phyloP scores from a whole-genome alignment of 768 basidiomycete species.

The Auricularia heimuer region DNA sequence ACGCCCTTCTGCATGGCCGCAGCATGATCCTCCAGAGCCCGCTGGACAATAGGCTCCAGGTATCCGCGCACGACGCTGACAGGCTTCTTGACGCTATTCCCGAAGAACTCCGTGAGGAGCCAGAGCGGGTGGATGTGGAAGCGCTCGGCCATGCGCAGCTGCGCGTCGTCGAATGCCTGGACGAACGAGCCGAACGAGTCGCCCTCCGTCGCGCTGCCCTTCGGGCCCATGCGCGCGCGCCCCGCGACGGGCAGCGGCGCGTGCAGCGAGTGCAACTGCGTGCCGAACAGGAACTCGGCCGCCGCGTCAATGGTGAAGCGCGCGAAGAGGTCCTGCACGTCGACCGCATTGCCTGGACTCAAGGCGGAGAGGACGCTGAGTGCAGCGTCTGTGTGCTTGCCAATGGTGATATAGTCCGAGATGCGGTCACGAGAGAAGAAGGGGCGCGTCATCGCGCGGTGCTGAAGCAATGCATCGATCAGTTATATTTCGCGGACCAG shows the following conservation, averaged over 20 bases:
- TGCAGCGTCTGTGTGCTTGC: constrained; percentile 32
- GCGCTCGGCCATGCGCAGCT: constrained; percentile 26
- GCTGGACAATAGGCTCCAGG: constrained; percentile 54
- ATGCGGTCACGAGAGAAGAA: constrained; percentile 69
- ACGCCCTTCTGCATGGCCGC: constrained; percentile 26
- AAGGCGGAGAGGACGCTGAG: constrained; percentile 38
- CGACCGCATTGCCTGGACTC: constrained; percentile 33
- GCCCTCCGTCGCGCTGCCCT: constrained; percentile 44
- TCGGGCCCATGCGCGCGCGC: constrained; percentile 36
- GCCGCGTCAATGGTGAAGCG: constrained; percentile 65
- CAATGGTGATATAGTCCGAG: constrained; percentile 60
- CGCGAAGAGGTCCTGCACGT: constrained; percentile 58
- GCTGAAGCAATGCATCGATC: constrained; percentile 29
- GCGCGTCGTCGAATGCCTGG: constrained; percentile 33
- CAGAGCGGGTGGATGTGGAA: constrained; percentile 30
- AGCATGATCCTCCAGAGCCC: constrained; percentile 39
- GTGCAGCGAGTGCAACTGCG: constrained; percentile 51
- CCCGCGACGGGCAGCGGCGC: constrained; percentile 42
- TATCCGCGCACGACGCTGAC: constrained; percentile 28
- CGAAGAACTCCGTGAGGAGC: constrained; percentile 33
- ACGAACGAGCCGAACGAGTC: constrained; percentile 51
- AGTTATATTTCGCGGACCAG: constrained; percentile 9
- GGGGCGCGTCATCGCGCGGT: constrained; percentile 56
- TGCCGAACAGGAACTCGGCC: constrained; percentile 64
- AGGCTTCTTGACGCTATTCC: constrained; percentile 28